Conservation (phyloP, 306 rosid genomes). For the Begonia peltatifolia region DNA sequence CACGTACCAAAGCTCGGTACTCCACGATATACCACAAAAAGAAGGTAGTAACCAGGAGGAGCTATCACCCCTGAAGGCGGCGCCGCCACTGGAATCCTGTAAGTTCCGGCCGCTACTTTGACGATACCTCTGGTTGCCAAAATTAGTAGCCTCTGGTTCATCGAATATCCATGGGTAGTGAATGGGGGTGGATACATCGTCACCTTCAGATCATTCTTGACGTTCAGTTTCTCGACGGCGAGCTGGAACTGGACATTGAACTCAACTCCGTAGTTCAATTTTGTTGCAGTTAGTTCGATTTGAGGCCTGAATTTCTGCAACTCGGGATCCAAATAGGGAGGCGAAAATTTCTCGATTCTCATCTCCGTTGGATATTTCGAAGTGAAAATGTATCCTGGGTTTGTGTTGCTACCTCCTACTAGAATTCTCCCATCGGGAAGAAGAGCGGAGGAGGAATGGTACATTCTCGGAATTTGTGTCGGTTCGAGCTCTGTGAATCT, state of each 20-base stretch:
- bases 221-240: not conserved
- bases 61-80: slow-evolving; percentile 33
- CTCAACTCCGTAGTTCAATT: slow-evolving; percentile 8
- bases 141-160: slow-evolving; percentile 55
- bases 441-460: slow-evolving; percentile 62
- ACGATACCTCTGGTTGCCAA: slow-evolving; percentile 4
- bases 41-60: slow-evolving; percentile 68
- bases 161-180: slow-evolving; percentile 76
- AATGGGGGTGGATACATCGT: slow-evolving; percentile 67
- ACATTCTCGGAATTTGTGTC: slow-evolving; percentile 50
- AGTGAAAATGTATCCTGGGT: slow-evolving; percentile 28
- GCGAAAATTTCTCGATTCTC: slow-evolving; percentile 50
- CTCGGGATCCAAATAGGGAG: slow-evolving; percentile 45
- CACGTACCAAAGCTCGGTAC: slow-evolving; percentile 56
- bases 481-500: slow-evolving; percentile 26
- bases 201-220: slow-evolving; percentile 26
- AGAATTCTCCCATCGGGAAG: slow-evolving; percentile 57
- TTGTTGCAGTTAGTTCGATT: slow-evolving; percentile 3
- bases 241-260: slow-evolving; percentile 17
- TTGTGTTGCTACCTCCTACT: slow-evolving; percentile 72
- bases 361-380: slow-evolving; percentile 61
- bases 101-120: not conserved
- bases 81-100: slow-evolving; percentile 9
- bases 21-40: slow-evolving; percentile 60
- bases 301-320: slow-evolving; percentile 17